These are phyloP conservation scores for Trametopsis cervina DNA, from an alignment of 768 basidiomycete species.

Conservation along the genomic window DNA sequence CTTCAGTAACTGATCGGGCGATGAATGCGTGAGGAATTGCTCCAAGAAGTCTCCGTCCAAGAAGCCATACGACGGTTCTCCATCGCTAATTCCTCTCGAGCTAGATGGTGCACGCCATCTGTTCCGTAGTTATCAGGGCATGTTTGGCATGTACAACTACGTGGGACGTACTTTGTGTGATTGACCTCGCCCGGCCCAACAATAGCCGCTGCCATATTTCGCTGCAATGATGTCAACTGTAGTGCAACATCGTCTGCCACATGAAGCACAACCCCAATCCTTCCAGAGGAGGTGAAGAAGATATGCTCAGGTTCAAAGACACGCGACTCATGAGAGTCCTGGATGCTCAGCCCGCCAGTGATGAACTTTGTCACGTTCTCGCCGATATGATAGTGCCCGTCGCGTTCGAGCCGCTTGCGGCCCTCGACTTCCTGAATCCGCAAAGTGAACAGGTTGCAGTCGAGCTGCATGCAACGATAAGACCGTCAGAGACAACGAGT, in stretches of 20 bases:
- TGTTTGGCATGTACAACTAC: background rate
- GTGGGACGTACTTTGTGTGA: conserved; percentile 49
- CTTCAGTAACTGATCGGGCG: conserved; percentile 42
- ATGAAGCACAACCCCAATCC: conserved; percentile 67
- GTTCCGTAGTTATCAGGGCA: background rate
- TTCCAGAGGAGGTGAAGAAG: conserved; percentile 73
- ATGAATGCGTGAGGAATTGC: conserved; percentile 41
- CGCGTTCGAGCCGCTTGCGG: conserved; percentile 45
- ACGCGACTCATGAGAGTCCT: conserved; percentile 30
- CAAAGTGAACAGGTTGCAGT: conserved; percentile 63
- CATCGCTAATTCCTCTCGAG: conserved; percentile 48
- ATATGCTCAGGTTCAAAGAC: conserved; percentile 51
- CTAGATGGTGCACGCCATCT: conserved; percentile 72
- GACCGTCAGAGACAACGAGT: too few species aligned
- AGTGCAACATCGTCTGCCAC: conserved; percentile 46
- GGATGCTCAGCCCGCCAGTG: conserved; percentile 52
- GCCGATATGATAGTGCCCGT: conserved; percentile 67
- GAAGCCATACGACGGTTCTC: conserved; percentile 63
- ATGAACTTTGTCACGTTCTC: conserved; percentile 76
- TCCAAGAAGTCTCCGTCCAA: conserved; percentile 87
- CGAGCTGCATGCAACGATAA: conserved; percentile 35
- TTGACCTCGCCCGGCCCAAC: conserved; percentile 46
- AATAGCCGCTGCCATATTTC: conserved; percentile 59
- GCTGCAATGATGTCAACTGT: conserved; percentile 62
- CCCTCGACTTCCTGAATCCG: conserved; percentile 36